phyloP scores from a whole-genome alignment of 768 basidiomycete genomes.

The Hygrophoropsis aurantiaca region DNA sequence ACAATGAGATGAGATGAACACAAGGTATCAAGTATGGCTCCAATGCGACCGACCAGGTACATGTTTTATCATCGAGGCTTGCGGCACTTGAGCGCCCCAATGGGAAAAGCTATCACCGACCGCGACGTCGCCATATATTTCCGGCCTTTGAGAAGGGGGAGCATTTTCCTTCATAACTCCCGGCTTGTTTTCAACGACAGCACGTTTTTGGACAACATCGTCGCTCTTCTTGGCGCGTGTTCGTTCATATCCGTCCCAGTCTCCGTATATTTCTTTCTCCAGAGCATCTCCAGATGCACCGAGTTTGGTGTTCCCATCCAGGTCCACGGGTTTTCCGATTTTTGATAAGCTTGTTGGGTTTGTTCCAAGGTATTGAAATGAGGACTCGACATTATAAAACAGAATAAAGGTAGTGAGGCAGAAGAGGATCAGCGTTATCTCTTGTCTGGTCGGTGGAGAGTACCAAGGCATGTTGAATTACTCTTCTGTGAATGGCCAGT shows the following conservation, averaged over 20 bases:
- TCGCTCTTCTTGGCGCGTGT: slow-evolving; percentile 45
- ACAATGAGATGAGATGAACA: slow-evolving; percentile 5
- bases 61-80: slow-evolving; percentile 59
- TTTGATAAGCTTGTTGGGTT: slow-evolving; percentile 37
- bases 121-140: slow-evolving; percentile 21
- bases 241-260: slow-evolving; percentile 65
- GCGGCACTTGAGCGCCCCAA: slow-evolving; percentile 60
- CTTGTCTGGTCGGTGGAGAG: slow-evolving; percentile 69
- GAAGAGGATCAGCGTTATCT: slow-evolving; percentile 67
- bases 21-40: not conserved
- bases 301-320: slow-evolving; percentile 29
- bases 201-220: slow-evolving; percentile 24
- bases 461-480: slow-evolving; percentile 54
- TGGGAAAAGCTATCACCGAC: slow-evolving; percentile 54
- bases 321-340: slow-evolving; percentile 38
- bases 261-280: slow-evolving; percentile 65
- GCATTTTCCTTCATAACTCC: slow-evolving; percentile 38
- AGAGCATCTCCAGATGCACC: slow-evolving; percentile 49
- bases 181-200: slow-evolving; percentile 29
- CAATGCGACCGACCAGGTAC: slow-evolving; percentile 53
- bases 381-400: slow-evolving; percentile 71
- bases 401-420: slow-evolving; percentile 65
- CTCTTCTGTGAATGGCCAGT: too few relatives aligned
- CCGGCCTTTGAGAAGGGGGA: slow-evolving; percentile 20
- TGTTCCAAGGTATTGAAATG: slow-evolving; percentile 54